Conservation (phyloP, 768 basidiomycete species). For the Panus rudis region DNA sequence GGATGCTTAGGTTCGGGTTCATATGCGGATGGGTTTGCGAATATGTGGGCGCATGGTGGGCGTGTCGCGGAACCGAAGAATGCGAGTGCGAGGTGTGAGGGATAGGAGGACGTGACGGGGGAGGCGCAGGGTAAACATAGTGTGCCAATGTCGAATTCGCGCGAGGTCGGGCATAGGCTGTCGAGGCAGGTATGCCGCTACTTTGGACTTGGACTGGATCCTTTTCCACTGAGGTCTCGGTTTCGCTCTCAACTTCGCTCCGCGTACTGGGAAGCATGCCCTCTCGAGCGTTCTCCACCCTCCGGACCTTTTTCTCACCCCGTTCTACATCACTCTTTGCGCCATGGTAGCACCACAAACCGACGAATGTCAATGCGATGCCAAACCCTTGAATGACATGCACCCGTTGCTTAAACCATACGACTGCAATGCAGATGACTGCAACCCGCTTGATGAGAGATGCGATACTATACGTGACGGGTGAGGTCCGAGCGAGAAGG, state of each 20-base stretch:
- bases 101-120: constrained; percentile 2
- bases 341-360: constrained; percentile 93
- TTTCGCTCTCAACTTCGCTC: constrained; percentile 38
- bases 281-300: constrained; percentile 66
- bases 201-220: constrained; percentile 9
- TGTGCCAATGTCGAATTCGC: constrained; percentile 6
- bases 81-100: neutral
- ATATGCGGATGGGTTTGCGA: constrained; percentile 18
- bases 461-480: constrained; percentile 98
- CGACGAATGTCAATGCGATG: constrained; percentile 84
- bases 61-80: constrained; percentile 12
- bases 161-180: constrained; percentile 16
- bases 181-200: constrained; percentile 9
- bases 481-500: constrained; percentile 91
- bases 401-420: constrained; percentile 90
- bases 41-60: constrained; percentile 14
- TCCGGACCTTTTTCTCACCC: constrained; percentile 83
- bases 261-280: constrained; percentile 64
- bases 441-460: constrained; percentile 96
- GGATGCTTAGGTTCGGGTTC: constrained; percentile 24
- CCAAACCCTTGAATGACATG: constrained; percentile 82
- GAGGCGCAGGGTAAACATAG: constrained; percentile 1
- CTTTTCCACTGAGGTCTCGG: constrained; percentile 26
- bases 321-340: constrained; percentile 89
- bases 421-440: constrained; percentile 95